A percentile compares a stretch with the other conserved stretches of the same genome.
phyloP scores from a whole-genome alignment of 768 basidiomycete species.

The Suillus alpinus region DNA sequence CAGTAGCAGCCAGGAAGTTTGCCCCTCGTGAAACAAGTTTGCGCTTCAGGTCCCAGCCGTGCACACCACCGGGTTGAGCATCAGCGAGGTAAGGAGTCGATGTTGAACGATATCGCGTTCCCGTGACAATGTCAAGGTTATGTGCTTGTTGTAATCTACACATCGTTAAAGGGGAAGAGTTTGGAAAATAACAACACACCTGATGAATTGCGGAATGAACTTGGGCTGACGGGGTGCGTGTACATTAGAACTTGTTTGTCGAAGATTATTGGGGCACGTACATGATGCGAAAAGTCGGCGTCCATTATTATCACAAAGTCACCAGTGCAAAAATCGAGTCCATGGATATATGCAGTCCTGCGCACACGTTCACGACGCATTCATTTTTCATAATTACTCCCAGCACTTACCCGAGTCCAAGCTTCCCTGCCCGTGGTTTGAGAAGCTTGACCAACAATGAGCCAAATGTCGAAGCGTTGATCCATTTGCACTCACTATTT shows the following conservation, averaged over 20 bases:
- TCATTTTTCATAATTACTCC: background rate
- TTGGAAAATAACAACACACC: slow-evolving; percentile 36
- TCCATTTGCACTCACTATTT: slow-evolving; percentile 52
- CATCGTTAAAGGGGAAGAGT: background rate
- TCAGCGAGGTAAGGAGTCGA: slow-evolving; percentile 54
- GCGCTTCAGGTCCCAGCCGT: slow-evolving; percentile 90
- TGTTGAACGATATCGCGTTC: slow-evolving; percentile 77
- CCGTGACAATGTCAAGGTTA: slow-evolving; percentile 91
- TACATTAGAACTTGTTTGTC: background rate
- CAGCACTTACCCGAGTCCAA: slow-evolving; percentile 74
- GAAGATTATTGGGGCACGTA: slow-evolving; percentile 35
- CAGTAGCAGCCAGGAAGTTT: slow-evolving; percentile 86
- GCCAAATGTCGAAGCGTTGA: background rate
- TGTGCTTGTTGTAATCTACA: slow-evolving; percentile 76
- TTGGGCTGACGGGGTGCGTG: slow-evolving; percentile 61
- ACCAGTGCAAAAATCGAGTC: slow-evolving; percentile 83
- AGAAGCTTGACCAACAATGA: slow-evolving; percentile 50
- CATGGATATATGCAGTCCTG: slow-evolving; percentile 92
- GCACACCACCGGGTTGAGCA: slow-evolving; percentile 78
- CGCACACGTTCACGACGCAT: slow-evolving; percentile 8
- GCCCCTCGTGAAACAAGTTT: slow-evolving; percentile 88
- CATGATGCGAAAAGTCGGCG: slow-evolving; percentile 94
- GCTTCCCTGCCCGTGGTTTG: slow-evolving; percentile 85
- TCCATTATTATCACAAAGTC: slow-evolving; percentile 98
- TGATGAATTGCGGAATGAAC: slow-evolving; percentile 91